Base-by-base conservation (phyloP, 495 filamentous ascomycete species). In the Chaetomium fimeti region DNA sequence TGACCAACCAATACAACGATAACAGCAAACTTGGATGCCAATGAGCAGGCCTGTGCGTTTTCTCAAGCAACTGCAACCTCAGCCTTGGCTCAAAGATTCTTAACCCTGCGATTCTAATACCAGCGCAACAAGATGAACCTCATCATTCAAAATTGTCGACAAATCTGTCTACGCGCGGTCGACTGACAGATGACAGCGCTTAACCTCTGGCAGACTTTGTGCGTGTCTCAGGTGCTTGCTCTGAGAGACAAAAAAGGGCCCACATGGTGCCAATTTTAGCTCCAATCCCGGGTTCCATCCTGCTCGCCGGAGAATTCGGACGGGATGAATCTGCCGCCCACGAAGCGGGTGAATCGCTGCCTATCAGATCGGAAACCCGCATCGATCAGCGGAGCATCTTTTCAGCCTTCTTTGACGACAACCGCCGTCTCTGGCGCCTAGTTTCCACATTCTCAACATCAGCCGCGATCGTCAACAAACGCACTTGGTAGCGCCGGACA, bases 281-380 rank as follows among this genome's bases (percentile, higher is more conserved):
- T 38, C n/a, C 20, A 20, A 8, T 45, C 56, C 32, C 29, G 7
- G 29, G 29, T 18, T 22, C n/a, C n/a, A 22, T 18, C 22, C 28
- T n/a, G 40, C 52, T 47, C 52, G 29, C 40, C 28, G 43, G 63
- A 57, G 38, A 24, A 25, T 22, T 59, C 57, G 57, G 57, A n/a
- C 25, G 40, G 40, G n/a, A 32, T 32, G 18, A 12, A 61, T 27
- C 47, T 15, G 59, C 59, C 48, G 32, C 27, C 15, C 57, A 60
- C 8, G 56, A 58, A 38, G 56, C 42, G 16, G 36, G 59, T 48
- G 58, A 61, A 51, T 61, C 43, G 27, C 57, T 12, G 57, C 27
- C 20, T 45, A 45, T 13, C 43, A 60, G 57, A 60, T 36, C 27
- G 57, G 40, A 43, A 15, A 29, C 27, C 27, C 36, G 29, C 27